Evolutionary conservation across 495 filamentous ascomycete species (phyloP).

Genomic region (Neurospora sp.): DNA sequence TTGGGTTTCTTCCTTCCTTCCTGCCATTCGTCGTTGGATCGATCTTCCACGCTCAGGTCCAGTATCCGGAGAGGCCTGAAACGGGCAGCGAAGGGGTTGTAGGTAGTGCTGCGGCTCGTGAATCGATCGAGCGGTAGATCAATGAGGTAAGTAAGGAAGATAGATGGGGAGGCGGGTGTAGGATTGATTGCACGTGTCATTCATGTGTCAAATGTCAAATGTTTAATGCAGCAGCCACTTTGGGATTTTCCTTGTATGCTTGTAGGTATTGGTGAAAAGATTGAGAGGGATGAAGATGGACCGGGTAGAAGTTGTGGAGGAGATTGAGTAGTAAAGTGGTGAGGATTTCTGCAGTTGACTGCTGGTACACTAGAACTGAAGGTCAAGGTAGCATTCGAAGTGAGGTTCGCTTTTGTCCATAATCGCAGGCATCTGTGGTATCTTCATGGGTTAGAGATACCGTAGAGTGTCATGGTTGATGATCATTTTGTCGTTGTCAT

Average conservation of each 20-base stretch:
- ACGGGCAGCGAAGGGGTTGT: not conserved
- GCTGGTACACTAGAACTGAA: too few relatives aligned
- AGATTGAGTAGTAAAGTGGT: not conserved
- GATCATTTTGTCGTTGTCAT: not conserved
- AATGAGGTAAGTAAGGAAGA: not conserved
- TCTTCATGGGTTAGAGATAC: not conserved
- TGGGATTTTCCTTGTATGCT: too few relatives aligned
- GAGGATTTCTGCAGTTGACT: not conserved
- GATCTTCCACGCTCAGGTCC: not conserved
- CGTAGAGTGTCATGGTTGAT: not conserved
- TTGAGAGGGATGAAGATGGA: too few relatives aligned
- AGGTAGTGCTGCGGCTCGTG: not conserved
- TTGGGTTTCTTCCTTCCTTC: too few relatives aligned
- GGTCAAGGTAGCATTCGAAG: not conserved
- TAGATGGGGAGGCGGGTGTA: not conserved
- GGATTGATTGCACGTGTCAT: not conserved
- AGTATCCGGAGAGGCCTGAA: not conserved
- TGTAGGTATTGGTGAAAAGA: too few relatives aligned
- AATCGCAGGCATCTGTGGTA: not conserved
- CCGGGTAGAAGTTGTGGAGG: too few relatives aligned
- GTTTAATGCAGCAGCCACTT: not conserved
- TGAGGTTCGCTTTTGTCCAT: not conserved
- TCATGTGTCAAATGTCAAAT: not conserved
- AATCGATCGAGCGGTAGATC: not conserved
- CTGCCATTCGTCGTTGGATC: not conserved